Percentiles rank a stretch among this genome's conserved stretches.
Conservation (phyloP, 495 filamentous ascomycete species). For the Penicillium goetzii region DNA sequence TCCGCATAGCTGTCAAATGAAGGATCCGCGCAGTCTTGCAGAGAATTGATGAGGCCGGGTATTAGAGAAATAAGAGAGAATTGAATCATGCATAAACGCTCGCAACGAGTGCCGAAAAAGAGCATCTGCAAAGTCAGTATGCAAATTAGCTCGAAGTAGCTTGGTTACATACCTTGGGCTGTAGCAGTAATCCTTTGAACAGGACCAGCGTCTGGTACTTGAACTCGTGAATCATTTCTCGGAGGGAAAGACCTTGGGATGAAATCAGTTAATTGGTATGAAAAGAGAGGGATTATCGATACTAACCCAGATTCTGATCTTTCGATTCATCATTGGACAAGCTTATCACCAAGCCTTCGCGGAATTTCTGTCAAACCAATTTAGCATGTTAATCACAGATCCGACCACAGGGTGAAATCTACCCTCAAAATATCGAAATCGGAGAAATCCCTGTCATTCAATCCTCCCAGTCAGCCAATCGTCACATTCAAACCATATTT, state of each 20-base stretch:
- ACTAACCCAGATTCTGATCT: slow-evolving; percentile 83
- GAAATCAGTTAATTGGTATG: slow-evolving; percentile 22
- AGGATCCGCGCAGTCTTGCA: slow-evolving; percentile 92
- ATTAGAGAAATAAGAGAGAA: slow-evolving; percentile 94
- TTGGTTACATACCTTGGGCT: slow-evolving; percentile 75
- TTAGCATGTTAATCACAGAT: slow-evolving; percentile 20
- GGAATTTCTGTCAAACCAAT: slow-evolving; percentile 68
- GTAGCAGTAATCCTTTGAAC: slow-evolving; percentile 88
- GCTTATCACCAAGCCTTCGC: slow-evolving; percentile 78
- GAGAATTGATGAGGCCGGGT: slow-evolving; percentile 80
- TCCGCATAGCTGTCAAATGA: slow-evolving; percentile 82
- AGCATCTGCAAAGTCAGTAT: slow-evolving; percentile 73
- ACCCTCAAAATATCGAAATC: slow-evolving; percentile 75
- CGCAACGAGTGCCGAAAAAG: slow-evolving; percentile 94
- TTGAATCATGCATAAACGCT: slow-evolving; percentile 95
- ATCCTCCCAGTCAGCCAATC: slow-evolving; percentile 26
- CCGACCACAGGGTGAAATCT: slow-evolving; percentile 17
- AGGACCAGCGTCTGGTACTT: slow-evolving; percentile 90
- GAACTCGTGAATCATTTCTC: slow-evolving; percentile 92
- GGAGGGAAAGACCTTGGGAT: slow-evolving; percentile 70
- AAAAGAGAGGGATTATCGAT: not conserved
- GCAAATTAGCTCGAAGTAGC: not conserved
- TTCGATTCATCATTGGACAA: slow-evolving; percentile 69
- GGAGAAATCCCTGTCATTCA: slow-evolving; percentile 62
- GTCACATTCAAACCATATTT: not conserved